phyloP scores from a whole-genome alignment of 192 early-diverging fungal species.

The Rhizoclosmatium globosum region DNA sequence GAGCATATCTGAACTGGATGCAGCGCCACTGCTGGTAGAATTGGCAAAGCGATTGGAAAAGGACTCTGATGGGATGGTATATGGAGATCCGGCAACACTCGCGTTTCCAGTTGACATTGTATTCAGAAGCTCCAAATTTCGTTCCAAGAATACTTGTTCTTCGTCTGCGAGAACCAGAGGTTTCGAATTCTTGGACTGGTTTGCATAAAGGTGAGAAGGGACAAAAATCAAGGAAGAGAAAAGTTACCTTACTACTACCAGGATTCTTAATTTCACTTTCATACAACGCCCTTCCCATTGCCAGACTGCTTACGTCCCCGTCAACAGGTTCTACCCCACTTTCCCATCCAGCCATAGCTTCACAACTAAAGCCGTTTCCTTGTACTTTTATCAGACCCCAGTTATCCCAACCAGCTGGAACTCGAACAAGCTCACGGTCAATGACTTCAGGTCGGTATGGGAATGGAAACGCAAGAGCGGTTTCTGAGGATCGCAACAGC shows the following conservation, averaged over 20 bases:
- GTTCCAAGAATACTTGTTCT: conserved; percentile 88
- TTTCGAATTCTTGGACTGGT: conserved; percentile 39
- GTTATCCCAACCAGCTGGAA: conserved; percentile 95
- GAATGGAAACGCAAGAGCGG: conserved; percentile 58
- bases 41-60: conserved; percentile 57
- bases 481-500: conserved; percentile 50
- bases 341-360: conserved; percentile 63
- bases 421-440: conserved; percentile 86
- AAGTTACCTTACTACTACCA: conserved; percentile 30
- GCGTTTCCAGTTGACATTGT: conserved; percentile 17
- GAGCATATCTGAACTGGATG: conserved; percentile 41
- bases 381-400: conserved; percentile 83
- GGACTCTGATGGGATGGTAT: conserved; percentile 42
- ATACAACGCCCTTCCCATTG: conserved; percentile 40
- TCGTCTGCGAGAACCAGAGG: conserved; percentile 79
- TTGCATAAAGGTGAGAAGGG: not conserved
- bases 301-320: conserved; percentile 4
- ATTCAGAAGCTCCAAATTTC: conserved; percentile 76
- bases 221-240: not conserved
- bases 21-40: conserved; percentile 32
- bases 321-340: conserved; percentile 42
- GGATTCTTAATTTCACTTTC: conserved; percentile 44
- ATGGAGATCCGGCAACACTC: conserved; percentile 13
- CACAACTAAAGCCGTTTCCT: conserved; percentile 44
- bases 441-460: conserved; percentile 79